phyloP scores from a whole-genome alignment of 306 rosid species.

The Sindora glabra region DNA sequence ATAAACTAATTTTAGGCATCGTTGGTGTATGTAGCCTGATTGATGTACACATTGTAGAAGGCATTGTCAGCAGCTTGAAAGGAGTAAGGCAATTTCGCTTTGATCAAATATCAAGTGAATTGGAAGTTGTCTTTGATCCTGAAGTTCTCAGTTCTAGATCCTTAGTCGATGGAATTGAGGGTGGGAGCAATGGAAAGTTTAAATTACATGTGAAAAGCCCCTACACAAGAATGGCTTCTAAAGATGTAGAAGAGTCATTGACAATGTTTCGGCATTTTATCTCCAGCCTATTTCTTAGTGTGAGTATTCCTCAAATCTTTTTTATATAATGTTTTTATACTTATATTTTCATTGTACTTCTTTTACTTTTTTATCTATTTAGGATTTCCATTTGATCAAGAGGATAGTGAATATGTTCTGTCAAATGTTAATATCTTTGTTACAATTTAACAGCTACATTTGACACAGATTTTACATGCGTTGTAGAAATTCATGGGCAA shows the following conservation, averaged over 20 bases:
- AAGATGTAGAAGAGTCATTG: conserved; percentile 58
- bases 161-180: conserved; percentile 73
- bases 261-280: conserved; percentile 69
- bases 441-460: background rate
- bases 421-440: background rate
- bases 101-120: conserved; percentile 48
- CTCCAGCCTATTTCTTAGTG: conserved; percentile 83
- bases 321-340: background rate
- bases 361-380: background rate
- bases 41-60: conserved; percentile 62
- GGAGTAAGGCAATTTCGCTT: conserved; percentile 64
- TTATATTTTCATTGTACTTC: background rate
- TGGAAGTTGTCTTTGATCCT: conserved; percentile 79
- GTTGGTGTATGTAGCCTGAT: conserved; percentile 52
- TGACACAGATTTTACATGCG: background rate
- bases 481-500: too few species aligned
- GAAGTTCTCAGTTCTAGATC: conserved; percentile 77
- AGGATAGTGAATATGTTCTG: background rate
- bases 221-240: conserved; percentile 72
- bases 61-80: conserved; percentile 48
- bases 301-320: conserved; percentile 36
- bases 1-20: conserved; percentile 59
- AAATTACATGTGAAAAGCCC: conserved; percentile 68
- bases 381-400: background rate
- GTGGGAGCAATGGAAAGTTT: conserved; percentile 57